Evolutionary conservation across 192 early-diverging fungal genomes (phyloP).

Genomic region (Coemansia sp.): DNA sequence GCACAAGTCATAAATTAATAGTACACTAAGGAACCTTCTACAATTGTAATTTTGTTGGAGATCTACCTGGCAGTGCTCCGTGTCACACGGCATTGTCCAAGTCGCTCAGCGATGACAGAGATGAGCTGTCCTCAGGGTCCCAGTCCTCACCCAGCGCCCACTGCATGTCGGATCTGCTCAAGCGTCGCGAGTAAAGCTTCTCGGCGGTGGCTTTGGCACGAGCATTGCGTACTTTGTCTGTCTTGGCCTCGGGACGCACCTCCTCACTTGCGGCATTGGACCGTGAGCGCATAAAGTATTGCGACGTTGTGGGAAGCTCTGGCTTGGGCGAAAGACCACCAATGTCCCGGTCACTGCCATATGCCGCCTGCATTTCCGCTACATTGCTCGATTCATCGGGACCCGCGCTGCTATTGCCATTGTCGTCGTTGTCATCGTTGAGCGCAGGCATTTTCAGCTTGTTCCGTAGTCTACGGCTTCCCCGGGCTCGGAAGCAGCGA

Average conservation of each 20-base stretch:
- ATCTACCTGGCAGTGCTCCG: background rate
- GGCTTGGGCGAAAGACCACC: background rate
- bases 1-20: background rate
- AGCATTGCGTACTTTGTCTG: slow-evolving; percentile 37
- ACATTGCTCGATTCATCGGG: background rate
- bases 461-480: slow-evolving; percentile 1
- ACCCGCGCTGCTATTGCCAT: background rate
- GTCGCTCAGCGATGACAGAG: slow-evolving; percentile 41
- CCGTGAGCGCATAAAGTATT: slow-evolving; percentile 44
- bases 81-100: slow-evolving; percentile 4
- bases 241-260: slow-evolving; percentile 50
- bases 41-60: background rate
- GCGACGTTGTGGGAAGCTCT: slow-evolving; percentile 21
- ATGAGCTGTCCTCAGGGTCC: slow-evolving; percentile 48
- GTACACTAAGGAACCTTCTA: slow-evolving; percentile 6
- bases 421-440: background rate
- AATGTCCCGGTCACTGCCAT: background rate
- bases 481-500: background rate
- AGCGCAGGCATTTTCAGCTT: slow-evolving; percentile 14
- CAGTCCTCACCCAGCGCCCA: slow-evolving; percentile 53
- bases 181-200: slow-evolving; percentile 43
- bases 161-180: slow-evolving; percentile 51
- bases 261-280: slow-evolving; percentile 51
- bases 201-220: slow-evolving; percentile 35
- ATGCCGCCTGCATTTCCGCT: background rate